A percentile compares a stretch with the other conserved stretches of the same genome.
Evolutionary conservation across 78 protist genomes (phyloP).

Genomic region (Ministeria vibrans): DNA sequence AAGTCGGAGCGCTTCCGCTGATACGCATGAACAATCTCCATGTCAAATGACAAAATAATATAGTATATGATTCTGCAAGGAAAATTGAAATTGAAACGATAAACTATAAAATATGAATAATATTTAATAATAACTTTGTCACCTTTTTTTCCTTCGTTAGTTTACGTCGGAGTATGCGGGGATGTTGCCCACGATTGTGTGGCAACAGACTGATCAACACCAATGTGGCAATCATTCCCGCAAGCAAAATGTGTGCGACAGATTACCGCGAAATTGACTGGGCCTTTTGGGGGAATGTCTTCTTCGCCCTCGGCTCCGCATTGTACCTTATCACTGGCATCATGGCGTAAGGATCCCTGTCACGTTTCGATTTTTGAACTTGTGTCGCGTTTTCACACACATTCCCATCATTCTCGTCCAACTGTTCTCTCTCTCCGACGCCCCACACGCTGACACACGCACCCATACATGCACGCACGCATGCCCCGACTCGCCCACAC

Average conservation of each 20-base stretch:
- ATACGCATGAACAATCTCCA: slow-evolving; percentile 18
- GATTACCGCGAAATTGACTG: too few species aligned
- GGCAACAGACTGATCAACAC: too few species aligned
- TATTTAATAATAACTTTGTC: neutral
- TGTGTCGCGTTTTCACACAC: too few species aligned
- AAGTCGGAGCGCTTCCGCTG: slow-evolving; percentile 16
- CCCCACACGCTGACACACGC: neutral
- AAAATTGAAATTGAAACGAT: neutral
- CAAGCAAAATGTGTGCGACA: too few species aligned
- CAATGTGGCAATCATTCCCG: too few species aligned
- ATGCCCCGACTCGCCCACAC: neutral
- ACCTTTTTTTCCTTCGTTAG: neutral
- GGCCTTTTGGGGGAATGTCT: too few species aligned
- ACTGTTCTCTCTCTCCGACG: neutral
- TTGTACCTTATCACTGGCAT: too few species aligned
- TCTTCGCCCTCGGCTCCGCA: too few species aligned
- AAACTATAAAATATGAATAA: neutral
- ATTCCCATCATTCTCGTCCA: too few species aligned
- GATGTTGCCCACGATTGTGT: too few species aligned
- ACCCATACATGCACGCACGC: neutral
- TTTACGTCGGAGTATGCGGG: neutral
- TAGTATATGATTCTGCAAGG: neutral
- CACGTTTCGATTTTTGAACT: too few species aligned
- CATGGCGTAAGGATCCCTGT: too few species aligned
- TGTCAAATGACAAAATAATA: neutral